Evolutionary conservation across 345 rosid species (phyloP).

Genomic region (Rhodamnia rubescens): DNA sequence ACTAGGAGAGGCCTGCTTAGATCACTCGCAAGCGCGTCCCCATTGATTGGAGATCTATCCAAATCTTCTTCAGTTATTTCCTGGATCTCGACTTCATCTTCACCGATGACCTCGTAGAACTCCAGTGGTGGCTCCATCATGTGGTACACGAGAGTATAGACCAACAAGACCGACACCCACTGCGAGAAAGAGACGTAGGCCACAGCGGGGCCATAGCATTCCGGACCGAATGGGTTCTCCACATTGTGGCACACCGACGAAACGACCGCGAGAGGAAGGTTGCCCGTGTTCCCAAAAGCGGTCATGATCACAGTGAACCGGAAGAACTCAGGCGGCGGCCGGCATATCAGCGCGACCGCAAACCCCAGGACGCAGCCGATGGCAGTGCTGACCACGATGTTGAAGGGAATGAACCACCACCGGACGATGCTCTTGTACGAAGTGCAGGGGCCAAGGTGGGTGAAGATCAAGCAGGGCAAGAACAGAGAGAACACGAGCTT

Average conservation of each 20-base stretch:
- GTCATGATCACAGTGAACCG: slow-evolving; percentile 84
- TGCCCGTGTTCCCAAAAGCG: slow-evolving; percentile 90
- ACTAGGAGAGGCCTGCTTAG: slow-evolving; percentile 66
- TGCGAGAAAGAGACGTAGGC: slow-evolving; percentile 87
- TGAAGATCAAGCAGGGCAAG: slow-evolving; percentile 85
- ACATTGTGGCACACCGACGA: slow-evolving; percentile 67
- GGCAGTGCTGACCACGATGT: slow-evolving; percentile 59
- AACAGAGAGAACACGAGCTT: slow-evolving; percentile 85
- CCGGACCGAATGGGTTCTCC: slow-evolving; percentile 49
- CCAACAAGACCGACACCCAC: slow-evolving; percentile 91
- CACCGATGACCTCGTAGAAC: slow-evolving; percentile 60
- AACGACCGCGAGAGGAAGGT: slow-evolving; percentile 71
- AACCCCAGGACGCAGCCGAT: slow-evolving; percentile 58
- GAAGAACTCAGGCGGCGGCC: slow-evolving; percentile 67
- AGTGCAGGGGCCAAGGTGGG: slow-evolving; percentile 76
- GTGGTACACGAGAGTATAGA: slow-evolving; percentile 86
- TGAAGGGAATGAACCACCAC: slow-evolving; percentile 96
- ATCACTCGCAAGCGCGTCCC: slow-evolving; percentile 9
- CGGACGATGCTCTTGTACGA: slow-evolving; percentile 32
- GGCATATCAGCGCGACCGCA: slow-evolving; percentile 57
- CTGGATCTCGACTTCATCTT: slow-evolving; percentile 46
- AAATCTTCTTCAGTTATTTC: slow-evolving; percentile 10
- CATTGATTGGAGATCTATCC: not conserved
- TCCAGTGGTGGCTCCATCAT: slow-evolving; percentile 95
- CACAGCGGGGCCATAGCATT: slow-evolving; percentile 63